phyloP scores from a whole-genome alignment of 1,284 basidiomycete genomes.

The Ganoderma boninense region DNA sequence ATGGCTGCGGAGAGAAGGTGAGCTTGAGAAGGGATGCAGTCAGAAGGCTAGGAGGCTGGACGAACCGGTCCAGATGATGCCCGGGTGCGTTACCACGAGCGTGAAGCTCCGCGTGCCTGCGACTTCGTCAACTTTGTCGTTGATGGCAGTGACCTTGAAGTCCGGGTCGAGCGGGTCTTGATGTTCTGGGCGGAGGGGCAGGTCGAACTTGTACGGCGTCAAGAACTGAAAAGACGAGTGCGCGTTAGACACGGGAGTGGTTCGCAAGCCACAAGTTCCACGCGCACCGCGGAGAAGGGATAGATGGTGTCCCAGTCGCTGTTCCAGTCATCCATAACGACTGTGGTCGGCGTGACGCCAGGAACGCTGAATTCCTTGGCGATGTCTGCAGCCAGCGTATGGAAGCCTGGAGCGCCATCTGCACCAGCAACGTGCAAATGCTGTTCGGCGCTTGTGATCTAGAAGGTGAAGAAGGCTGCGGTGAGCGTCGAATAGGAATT shows the following conservation, averaged over 20 bases:
- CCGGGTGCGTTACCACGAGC: conserved; percentile 82
- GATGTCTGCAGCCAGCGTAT: conserved; percentile 68
- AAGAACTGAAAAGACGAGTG: conserved; percentile 64
- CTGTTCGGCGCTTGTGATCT: conserved; percentile 80
- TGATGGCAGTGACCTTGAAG: conserved; percentile 70
- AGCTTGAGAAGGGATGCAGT: background rate
- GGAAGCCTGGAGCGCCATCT: conserved; percentile 84
- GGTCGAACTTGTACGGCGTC: conserved; percentile 77
- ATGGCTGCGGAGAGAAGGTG: conserved; percentile 60
- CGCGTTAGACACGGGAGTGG: background rate
- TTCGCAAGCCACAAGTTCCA: conserved; percentile 19
- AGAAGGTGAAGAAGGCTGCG: background rate
- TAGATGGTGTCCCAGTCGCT: conserved; percentile 90
- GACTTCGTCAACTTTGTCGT: conserved; percentile 63
- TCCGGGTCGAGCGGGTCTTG: conserved; percentile 57
- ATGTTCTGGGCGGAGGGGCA: conserved; percentile 62
- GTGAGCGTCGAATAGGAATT: background rate
- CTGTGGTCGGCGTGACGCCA: conserved; percentile 50
- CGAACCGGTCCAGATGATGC: conserved; percentile 87
- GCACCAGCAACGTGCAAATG: conserved; percentile 86
- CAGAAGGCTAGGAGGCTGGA: conserved; percentile 18
- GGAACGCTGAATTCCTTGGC: conserved; percentile 64
- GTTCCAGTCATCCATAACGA: conserved; percentile 74
- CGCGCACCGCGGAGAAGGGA: conserved; percentile 81
- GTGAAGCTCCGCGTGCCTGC: conserved; percentile 79